These are phyloP conservation scores for Fusarium verticillioides DNA, from an alignment of 2,329 filamentous ascomycete species.

Conservation along the genomic window DNA sequence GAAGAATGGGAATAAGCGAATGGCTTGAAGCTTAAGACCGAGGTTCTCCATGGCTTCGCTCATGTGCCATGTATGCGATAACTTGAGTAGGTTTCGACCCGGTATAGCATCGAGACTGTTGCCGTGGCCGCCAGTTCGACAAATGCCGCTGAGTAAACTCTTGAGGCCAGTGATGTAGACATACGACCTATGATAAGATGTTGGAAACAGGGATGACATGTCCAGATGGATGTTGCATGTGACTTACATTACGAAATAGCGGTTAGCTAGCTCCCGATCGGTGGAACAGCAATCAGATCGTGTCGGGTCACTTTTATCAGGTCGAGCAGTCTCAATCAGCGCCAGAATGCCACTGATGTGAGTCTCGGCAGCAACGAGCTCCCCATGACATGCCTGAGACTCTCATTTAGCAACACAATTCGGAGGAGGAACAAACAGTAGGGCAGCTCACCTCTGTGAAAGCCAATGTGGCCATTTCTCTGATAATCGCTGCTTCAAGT, in stretches of 20 bases:
- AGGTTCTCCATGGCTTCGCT: not conserved
- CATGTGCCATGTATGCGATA: constrained; percentile 15
- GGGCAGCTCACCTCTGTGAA: not conserved
- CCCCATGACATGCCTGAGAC: not conserved
- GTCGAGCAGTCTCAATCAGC: not conserved
- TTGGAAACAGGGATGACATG: accelerated
- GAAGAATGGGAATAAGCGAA: constrained; percentile 11
- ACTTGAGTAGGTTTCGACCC: not conserved
- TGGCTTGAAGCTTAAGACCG: constrained; percentile 1
- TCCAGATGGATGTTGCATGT: accelerated
- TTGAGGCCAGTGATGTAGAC: constrained; percentile 7
- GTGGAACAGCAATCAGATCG: not conserved
- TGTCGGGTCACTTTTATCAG: not conserved
- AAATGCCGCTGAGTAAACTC: constrained; percentile 6
- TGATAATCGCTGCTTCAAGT: not conserved
- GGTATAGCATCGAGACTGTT: not conserved
- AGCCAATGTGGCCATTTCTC: constrained; percentile 12
- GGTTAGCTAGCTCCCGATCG: not conserved
- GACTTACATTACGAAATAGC: constrained; percentile 10
- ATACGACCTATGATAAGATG: not conserved
- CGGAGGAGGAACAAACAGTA: accelerated
- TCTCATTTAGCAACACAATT: accelerated
- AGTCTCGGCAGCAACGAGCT: constrained; percentile 4
- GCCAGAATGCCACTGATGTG: constrained; percentile 15
- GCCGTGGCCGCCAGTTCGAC: not conserved